These are phyloP conservation scores for Sclerotinia trifoliorum DNA, from an alignment of 2,329 filamentous ascomycete genomes.

Conservation along the genomic window DNA sequence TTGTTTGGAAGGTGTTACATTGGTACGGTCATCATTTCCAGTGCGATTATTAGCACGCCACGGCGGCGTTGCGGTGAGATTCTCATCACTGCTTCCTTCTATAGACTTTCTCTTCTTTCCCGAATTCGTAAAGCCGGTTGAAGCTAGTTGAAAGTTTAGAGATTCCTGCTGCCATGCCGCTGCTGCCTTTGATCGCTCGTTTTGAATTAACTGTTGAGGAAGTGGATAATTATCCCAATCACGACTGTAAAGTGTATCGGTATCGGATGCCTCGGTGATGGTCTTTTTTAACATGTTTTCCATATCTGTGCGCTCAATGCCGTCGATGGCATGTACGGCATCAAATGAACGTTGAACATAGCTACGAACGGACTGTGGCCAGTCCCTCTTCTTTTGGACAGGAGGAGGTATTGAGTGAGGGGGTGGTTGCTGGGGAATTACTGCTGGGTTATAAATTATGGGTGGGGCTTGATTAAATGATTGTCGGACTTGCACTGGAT, in stretches of 20 bases:
- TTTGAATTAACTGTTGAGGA: slow-evolving; percentile 73
- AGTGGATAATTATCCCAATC: slow-evolving; percentile 83
- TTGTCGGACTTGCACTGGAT: slow-evolving; percentile 46
- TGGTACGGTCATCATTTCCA: slow-evolving; percentile 72
- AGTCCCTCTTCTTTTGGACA: slow-evolving; percentile 62
- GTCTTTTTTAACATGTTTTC: slow-evolving; percentile 80
- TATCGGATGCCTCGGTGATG: slow-evolving; percentile 79
- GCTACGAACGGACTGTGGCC: slow-evolving; percentile 76
- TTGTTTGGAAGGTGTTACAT: slow-evolving; percentile 40
- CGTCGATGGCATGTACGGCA: slow-evolving; percentile 63
- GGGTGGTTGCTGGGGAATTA: slow-evolving; percentile 32
- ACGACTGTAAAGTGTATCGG: slow-evolving; percentile 65
- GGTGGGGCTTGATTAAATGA: slow-evolving; percentile 38
- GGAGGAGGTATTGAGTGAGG: slow-evolving; percentile 36
- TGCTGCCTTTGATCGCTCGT: slow-evolving; percentile 59
- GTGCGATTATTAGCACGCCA: slow-evolving; percentile 65
- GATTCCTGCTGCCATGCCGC: slow-evolving; percentile 37
- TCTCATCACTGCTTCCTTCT: slow-evolving; percentile 55
- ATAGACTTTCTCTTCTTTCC: slow-evolving; percentile 79
- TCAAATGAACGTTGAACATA: slow-evolving; percentile 92
- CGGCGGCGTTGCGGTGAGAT: slow-evolving; percentile 55
- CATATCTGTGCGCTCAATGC: slow-evolving; percentile 67
- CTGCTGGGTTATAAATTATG: slow-evolving; percentile 39
- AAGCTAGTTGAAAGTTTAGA: slow-evolving; percentile 31
- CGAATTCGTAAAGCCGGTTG: slow-evolving; percentile 29